These are phyloP conservation scores for Cinnamomum chago DNA, from an alignment of 164 flowering plant genomes.

Conservation along the genomic window DNA sequence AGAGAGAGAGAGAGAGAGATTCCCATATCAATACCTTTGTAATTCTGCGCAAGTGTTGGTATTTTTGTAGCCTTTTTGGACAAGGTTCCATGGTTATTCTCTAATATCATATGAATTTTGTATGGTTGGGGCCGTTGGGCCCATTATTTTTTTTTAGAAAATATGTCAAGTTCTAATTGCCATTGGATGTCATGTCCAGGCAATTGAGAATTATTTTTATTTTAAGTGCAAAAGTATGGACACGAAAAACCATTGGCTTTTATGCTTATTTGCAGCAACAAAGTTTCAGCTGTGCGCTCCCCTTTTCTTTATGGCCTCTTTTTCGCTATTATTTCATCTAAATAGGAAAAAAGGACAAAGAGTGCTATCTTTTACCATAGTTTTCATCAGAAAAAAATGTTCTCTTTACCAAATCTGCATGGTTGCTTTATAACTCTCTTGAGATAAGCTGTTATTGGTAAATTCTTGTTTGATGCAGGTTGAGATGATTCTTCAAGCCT, in stretches of 20 bases:
- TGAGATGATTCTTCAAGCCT: constrained; percentile 97
- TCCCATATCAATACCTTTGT: too few species aligned
- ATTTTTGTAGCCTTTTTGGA: not conserved
- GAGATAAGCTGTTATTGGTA: constrained; percentile 9
- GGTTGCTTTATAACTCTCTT: not conserved
- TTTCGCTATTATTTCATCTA: not conserved
- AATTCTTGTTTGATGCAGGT: constrained; percentile 44
- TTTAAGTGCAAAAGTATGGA: not conserved
- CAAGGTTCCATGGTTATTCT: not conserved
- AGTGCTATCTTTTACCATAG: not conserved
- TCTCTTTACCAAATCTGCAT: not conserved
- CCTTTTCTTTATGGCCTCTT: not conserved
- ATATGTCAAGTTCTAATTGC: not conserved
- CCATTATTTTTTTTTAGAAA: not conserved
- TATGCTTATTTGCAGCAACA: not conserved
- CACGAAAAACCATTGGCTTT: too few species aligned
- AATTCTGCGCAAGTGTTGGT: too few species aligned
- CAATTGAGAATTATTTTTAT: not conserved
- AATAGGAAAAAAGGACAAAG: not conserved
- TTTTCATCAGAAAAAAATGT: not conserved
- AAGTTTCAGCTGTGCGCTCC: not conserved
- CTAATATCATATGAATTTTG: not conserved
- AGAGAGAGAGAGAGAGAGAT: too few species aligned
- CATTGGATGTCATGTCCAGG: not conserved
- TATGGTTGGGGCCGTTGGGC: not conserved